phyloP scores from a whole-genome alignment of 1,139 yeast genomes.

The Blastobotrys illinoisensis region DNA sequence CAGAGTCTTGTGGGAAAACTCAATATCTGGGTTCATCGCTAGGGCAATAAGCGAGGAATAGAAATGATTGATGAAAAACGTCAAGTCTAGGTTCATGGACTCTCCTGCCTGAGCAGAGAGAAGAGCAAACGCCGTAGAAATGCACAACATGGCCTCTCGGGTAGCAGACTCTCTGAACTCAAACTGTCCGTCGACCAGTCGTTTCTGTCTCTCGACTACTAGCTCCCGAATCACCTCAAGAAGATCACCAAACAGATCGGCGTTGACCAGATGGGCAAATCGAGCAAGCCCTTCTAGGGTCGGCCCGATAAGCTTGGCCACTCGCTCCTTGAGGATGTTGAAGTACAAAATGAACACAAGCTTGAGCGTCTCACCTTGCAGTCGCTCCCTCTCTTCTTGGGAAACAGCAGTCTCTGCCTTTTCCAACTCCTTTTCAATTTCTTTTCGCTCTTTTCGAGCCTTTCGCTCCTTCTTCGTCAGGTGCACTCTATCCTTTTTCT shows the following conservation, averaged over 20 bases:
- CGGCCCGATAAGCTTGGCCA: slow-evolving; percentile 70
- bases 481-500: slow-evolving; percentile 85
- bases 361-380: slow-evolving; percentile 80
- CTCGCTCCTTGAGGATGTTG: slow-evolving; percentile 62
- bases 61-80: slow-evolving; percentile 64
- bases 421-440: slow-evolving; percentile 83
- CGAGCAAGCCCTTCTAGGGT: slow-evolving; percentile 87
- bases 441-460: slow-evolving; percentile 76
- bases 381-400: slow-evolving; percentile 76
- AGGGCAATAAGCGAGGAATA: slow-evolving; percentile 62
- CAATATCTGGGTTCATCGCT: slow-evolving; percentile 76
- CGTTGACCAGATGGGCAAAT: slow-evolving; percentile 87
- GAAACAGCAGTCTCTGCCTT: slow-evolving; percentile 84
- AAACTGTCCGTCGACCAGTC: slow-evolving; percentile 37
- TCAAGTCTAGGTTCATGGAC: slow-evolving; percentile 35
- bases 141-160: slow-evolving; percentile 72
- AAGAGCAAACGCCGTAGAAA: slow-evolving; percentile 85
- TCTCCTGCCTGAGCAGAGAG: slow-evolving; percentile 64
- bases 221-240: slow-evolving; percentile 82
- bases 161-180: slow-evolving; percentile 38
- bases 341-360: slow-evolving; percentile 66
- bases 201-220: slow-evolving; percentile 42
- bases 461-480: slow-evolving; percentile 83
- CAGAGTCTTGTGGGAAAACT: slow-evolving; percentile 73
- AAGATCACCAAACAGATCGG: slow-evolving; percentile 88